Percentiles rank a stretch among this genome's conserved stretches.
Conservation (phyloP, 371 early-diverging fungal species). For the Apophysomyces ossiformis region DNA sequence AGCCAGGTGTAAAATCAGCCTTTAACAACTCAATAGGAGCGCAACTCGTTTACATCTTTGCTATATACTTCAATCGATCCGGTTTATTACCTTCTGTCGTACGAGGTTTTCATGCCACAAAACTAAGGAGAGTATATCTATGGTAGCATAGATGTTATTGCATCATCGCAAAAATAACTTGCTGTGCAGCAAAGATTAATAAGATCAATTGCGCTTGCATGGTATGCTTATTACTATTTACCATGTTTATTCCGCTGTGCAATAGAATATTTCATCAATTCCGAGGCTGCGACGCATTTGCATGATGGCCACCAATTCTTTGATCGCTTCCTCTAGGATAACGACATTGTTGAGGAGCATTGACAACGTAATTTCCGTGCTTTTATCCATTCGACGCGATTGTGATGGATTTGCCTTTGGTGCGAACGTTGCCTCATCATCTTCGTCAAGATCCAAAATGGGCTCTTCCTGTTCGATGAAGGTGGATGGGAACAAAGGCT, state of each 20-base stretch:
- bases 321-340: conserved; percentile 88
- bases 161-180: no score
- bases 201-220: no score
- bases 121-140: no score
- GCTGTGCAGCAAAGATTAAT: no score
- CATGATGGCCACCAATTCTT: conserved; percentile 86
- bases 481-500: conserved; percentile 64
- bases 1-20: no score
- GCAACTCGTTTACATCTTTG: no score
- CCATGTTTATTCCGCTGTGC: conserved; percentile 20
- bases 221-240: background rate
- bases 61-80: no score
- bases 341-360: conserved; percentile 87
- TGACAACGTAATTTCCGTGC: conserved; percentile 63
- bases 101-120: no score
- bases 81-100: no score
- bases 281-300: conserved; percentile 81
- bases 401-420: conserved; percentile 46
- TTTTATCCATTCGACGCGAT: conserved; percentile 44
- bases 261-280: conserved; percentile 69
- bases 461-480: conserved; percentile 58
- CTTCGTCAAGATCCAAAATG: conserved; percentile 42
- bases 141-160: no score
- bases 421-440: conserved; percentile 54
- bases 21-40: no score